These are phyloP conservation scores for Myxozyma vanderwaltii DNA, from an alignment of 805 yeast species.

Conservation along the genomic window DNA sequence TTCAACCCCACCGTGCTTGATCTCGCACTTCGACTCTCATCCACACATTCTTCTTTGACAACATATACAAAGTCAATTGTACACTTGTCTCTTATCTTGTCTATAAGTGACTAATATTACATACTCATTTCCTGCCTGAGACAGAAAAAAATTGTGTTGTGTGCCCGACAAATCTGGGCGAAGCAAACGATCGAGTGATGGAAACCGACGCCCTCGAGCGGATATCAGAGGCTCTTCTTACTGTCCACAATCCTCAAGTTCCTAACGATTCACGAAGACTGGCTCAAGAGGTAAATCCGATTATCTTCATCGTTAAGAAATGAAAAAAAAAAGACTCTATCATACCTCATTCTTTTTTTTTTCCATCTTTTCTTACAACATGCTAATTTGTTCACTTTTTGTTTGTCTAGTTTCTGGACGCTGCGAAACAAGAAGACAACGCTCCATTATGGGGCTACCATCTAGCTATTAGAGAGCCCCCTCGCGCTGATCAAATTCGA, in stretches of 20 bases:
- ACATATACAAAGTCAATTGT: too few relatives aligned
- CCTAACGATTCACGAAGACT: constrained; percentile 48
- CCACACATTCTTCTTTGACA: too few relatives aligned
- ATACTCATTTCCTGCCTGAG: too few relatives aligned
- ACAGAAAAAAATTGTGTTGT: neutral
- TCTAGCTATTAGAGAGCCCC: constrained; percentile 53
- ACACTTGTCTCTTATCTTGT: too few relatives aligned
- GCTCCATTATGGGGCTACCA: constrained; percentile 93
- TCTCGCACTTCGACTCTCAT: too few relatives aligned
- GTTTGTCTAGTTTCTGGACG: constrained; percentile 72
- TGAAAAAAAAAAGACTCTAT: too few relatives aligned
- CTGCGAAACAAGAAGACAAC: constrained; percentile 73
- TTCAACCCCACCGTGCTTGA: too few relatives aligned
- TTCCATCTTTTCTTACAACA: too few relatives aligned
- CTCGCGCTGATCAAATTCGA: constrained; percentile 64
- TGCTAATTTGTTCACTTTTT: neutral
- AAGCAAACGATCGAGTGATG: constrained; percentile 4
- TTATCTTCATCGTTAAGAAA: neutral
- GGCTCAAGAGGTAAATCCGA: constrained; percentile 54
- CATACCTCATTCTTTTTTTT: too few relatives aligned
- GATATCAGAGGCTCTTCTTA: constrained; percentile 74
- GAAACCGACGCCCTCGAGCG: constrained; percentile 51
- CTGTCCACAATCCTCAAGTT: constrained; percentile 68
- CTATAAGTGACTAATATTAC: too few relatives aligned
- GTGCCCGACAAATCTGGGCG: neutral